Percentiles rank a stretch among this genome's conserved stretches.
Conservation (phyloP, 192 early-diverging fungal species). For the Gorgonomyces haynaldii region DNA sequence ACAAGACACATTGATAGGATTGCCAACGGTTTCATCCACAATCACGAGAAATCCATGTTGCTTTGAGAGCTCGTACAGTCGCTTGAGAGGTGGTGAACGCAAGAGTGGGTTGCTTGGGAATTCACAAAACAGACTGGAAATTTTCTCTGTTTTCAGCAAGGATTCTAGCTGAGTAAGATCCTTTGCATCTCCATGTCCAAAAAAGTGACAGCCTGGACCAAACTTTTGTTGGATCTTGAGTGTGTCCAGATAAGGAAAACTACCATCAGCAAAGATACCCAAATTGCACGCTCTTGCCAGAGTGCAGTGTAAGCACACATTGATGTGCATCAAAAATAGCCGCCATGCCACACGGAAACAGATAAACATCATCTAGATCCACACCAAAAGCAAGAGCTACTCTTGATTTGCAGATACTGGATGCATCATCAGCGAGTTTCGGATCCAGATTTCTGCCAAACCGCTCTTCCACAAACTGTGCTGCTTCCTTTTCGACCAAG, state of each 20-base stretch:
- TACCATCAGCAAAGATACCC: slow-evolving; percentile 44
- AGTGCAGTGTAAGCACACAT: slow-evolving; percentile 27
- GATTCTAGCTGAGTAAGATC: slow-evolving; percentile 66
- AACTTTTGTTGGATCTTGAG: slow-evolving; percentile 94
- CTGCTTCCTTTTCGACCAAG: slow-evolving; percentile 33
- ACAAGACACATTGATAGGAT: slow-evolving; percentile 78
- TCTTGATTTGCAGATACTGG: slow-evolving; percentile 11
- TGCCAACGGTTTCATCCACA: slow-evolving; percentile 92
- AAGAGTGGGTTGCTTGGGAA: slow-evolving; percentile 90
- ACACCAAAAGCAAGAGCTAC: slow-evolving; percentile 66
- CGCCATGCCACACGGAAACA: slow-evolving; percentile 86
- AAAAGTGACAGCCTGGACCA: slow-evolving; percentile 77
- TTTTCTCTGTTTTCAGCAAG: slow-evolving; percentile 50
- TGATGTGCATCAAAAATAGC: slow-evolving; percentile 84
- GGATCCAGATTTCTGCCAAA: slow-evolving; percentile 83
- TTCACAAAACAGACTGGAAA: slow-evolving; percentile 81
- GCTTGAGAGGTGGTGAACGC: slow-evolving; percentile 65
- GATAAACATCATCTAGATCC: slow-evolving; percentile 68
- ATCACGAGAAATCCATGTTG: slow-evolving; percentile 65
- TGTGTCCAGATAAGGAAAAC: slow-evolving; percentile 93
- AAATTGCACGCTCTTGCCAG: slow-evolving; percentile 73
- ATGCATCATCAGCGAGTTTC: slow-evolving; percentile 50
- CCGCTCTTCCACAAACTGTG: slow-evolving; percentile 79
- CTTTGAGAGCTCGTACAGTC: slow-evolving; percentile 65
- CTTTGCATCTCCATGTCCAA: slow-evolving; percentile 65